A percentile compares a stretch with the other conserved stretches of the same genome.
These are phyloP conservation scores for Fusarium begoniae DNA, from an alignment of 2,329 filamentous ascomycete species.

Conservation along the genomic window DNA sequence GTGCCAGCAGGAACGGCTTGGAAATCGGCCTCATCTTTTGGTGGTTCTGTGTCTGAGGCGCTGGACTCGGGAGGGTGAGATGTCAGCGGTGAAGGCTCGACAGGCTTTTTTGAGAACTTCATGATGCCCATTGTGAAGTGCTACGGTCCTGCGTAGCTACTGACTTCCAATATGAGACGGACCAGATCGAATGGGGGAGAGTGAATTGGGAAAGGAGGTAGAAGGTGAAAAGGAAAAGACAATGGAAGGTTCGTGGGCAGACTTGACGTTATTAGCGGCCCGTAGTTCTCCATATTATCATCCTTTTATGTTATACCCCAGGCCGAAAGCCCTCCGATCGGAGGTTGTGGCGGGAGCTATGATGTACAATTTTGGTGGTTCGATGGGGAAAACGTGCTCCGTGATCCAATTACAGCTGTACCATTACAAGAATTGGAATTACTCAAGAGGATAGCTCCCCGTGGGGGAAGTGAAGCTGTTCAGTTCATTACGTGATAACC, in stretches of 20 bases:
- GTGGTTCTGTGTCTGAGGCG: conserved; percentile 24
- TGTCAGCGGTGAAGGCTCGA: background rate
- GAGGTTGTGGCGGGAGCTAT: conserved; percentile 31
- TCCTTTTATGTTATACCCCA: conserved; percentile 28
- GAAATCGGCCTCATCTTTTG: conserved; percentile 25
- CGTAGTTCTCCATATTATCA: conserved; percentile 30
- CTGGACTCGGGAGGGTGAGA: conserved; percentile 5
- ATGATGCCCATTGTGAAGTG: conserved; percentile 20
- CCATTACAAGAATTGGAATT: conserved; percentile 1
- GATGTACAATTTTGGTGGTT: conserved; percentile 13
- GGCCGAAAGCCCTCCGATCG: conserved; percentile 30
- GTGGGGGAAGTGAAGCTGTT: conserved; percentile 18
- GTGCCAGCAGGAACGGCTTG: conserved; percentile 25
- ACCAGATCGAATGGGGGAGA: background rate
- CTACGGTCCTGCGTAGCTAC: background rate
- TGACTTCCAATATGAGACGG: rapidly evolving
- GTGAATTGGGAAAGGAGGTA: background rate
- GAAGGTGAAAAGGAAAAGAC: conserved; percentile 1
- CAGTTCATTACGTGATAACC: conserved; percentile 27
- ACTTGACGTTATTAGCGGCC: conserved; percentile 27
- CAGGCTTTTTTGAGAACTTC: conserved; percentile 21
- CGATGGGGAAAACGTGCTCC: conserved; percentile 4
- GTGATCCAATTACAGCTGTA: conserved; percentile 9
- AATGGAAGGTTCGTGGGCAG: background rate
- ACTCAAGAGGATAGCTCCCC: conserved; percentile 1